These are phyloP conservation scores for Nepenthes alata DNA, from an alignment of 179 eudicot genomes.

Conservation along the genomic window DNA sequence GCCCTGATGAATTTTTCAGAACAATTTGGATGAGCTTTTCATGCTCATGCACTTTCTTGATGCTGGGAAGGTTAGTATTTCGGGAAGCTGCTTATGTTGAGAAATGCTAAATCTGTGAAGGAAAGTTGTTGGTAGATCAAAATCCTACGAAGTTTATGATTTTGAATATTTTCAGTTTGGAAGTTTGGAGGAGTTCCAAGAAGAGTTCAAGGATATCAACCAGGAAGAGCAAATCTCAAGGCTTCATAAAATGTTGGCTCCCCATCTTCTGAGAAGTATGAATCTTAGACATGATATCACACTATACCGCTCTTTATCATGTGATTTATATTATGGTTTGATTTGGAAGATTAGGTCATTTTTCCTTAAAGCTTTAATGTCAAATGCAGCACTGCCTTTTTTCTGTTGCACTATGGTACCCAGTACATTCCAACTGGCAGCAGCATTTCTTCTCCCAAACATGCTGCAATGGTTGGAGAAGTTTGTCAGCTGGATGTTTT, in stretches of 20 bases:
- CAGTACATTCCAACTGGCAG: too few relatives aligned
- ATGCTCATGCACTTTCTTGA: conserved; percentile 99
- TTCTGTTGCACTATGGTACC: too few relatives aligned
- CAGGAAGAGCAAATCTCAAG: conserved; percentile 96
- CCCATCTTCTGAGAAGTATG: conserved; percentile 92
- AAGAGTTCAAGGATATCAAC: conserved; percentile 93
- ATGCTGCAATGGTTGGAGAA: too few relatives aligned
- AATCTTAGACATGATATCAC: conserved; percentile 2
- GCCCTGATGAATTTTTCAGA: conserved; percentile 43
- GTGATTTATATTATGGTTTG: too few relatives aligned
- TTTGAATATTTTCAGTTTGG: conserved; percentile 49
- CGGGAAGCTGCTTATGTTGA: conserved; percentile 6
- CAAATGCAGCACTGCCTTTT: too few relatives aligned
- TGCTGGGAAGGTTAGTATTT: conserved; percentile 83
- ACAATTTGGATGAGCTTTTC: conserved; percentile 97
- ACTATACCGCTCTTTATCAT: too few relatives aligned
- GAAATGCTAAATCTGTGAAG: background rate
- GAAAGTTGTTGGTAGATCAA: background rate
- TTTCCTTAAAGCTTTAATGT: too few relatives aligned
- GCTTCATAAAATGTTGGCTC: conserved; percentile 96
- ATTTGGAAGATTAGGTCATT: too few relatives aligned
- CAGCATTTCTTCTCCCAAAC: too few relatives aligned
- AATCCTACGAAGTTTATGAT: conserved; percentile 2
- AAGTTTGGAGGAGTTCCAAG: conserved; percentile 95
- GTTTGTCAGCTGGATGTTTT: too few relatives aligned